Percentiles rank a stretch among this genome's conserved stretches.
phyloP scores from a whole-genome alignment of 202 grass and related monocot species.

The Thinopyrum obtusiflorum region DNA sequence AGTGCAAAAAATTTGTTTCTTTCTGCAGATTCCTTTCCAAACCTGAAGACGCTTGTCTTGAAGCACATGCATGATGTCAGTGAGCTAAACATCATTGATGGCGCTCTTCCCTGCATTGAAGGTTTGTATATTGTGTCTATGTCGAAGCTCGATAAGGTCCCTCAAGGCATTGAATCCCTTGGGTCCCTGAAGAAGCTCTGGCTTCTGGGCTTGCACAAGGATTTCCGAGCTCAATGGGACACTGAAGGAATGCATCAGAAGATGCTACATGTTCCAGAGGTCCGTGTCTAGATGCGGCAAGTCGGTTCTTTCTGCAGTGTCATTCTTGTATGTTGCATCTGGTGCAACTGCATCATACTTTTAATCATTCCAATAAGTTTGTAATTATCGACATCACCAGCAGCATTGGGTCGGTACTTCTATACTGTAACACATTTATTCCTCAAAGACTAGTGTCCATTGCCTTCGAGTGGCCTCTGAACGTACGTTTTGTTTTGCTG shows the following conservation, averaged over 20 bases:
- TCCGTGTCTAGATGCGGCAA: not conserved
- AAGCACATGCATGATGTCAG: constrained; percentile 21
- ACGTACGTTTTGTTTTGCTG: not conserved
- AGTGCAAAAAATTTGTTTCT: constrained; percentile 25
- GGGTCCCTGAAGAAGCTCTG: constrained; percentile 25
- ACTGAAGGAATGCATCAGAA: not conserved
- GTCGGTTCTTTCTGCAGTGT: not conserved
- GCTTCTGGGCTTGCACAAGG: not conserved
- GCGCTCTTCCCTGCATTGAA: constrained; percentile 29
- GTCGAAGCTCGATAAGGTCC: constrained; percentile 2
- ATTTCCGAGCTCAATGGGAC: constrained; percentile 1
- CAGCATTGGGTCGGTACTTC: not conserved
- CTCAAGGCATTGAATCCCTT: constrained; percentile 41
- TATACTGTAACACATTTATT: not conserved
- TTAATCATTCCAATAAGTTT: not conserved
- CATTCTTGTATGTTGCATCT: not conserved
- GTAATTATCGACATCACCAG: not conserved
- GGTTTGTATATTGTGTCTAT: constrained; percentile 23
- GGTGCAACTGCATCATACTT: not conserved
- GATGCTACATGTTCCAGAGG: not conserved
- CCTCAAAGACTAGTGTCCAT: not conserved
- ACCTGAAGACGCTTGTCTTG: constrained; percentile 27
- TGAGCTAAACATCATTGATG: constrained; percentile 8
- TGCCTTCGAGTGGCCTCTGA: not conserved
- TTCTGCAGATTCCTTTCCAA: not conserved